Conservation (phyloP, 768 basidiomycete genomes). For the Rhodotorula diobovata region DNA sequence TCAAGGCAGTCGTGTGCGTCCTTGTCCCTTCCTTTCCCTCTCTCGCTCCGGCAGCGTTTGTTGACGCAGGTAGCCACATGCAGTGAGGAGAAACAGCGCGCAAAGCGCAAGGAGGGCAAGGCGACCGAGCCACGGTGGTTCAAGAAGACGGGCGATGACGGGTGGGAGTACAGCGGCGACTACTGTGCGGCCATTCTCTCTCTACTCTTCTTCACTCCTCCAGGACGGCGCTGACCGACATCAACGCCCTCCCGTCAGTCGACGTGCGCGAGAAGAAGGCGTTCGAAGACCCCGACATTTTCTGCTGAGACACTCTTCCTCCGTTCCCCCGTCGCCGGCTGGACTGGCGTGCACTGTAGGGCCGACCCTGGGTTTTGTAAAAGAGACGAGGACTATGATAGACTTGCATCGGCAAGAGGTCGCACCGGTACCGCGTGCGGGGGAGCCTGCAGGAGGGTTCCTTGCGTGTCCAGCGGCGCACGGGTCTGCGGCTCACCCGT, state of each 20-base stretch:
- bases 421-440: too few species aligned
- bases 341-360: too few species aligned
- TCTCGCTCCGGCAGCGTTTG: too few species aligned
- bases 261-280: slow-evolving; percentile 23
- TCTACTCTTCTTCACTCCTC: neutral
- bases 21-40: too few species aligned
- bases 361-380: too few species aligned
- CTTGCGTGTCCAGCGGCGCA: too few species aligned
- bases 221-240: neutral
- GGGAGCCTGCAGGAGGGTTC: too few species aligned
- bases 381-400: too few species aligned
- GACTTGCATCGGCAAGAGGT: too few species aligned
- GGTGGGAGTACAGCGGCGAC: slow-evolving; percentile 25
- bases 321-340: too few species aligned
- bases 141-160: slow-evolving; percentile 6
- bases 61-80: too few species aligned
- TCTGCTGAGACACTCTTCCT: neutral
- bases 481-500: too few species aligned
- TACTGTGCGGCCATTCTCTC: slow-evolving; percentile 23
- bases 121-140: slow-evolving; percentile 20
- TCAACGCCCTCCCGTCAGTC: slow-evolving; percentile 3
- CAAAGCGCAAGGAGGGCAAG: slow-evolving; percentile 45
- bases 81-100: slow-evolving; percentile 62
- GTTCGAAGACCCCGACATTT: slow-evolving; percentile 34
- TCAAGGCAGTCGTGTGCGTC: slow-evolving; percentile 60